Evolutionary conservation across 2,329 filamentous ascomycete species (phyloP).

Genomic region (Aureobasidium mangrovei): DNA sequence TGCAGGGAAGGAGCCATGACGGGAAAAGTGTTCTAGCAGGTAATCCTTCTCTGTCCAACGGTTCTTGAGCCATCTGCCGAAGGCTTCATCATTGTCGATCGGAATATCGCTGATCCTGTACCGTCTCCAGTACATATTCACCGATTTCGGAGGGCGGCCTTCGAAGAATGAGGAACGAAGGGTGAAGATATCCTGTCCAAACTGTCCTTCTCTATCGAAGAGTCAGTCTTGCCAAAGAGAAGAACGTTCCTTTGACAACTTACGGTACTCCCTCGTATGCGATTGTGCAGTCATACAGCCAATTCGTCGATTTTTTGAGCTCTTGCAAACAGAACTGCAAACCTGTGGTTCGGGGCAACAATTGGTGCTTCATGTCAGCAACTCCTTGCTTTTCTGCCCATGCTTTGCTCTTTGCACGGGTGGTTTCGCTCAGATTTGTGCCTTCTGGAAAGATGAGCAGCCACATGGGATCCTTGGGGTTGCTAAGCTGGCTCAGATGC

Average conservation of each 20-base stretch:
- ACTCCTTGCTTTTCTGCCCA: conserved; percentile 69
- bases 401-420: conserved; percentile 55
- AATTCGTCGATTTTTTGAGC: conserved; percentile 62
- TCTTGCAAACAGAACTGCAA: conserved; percentile 68
- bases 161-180: conserved; percentile 75
- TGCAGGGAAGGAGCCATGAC: conserved; percentile 69
- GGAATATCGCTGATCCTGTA: conserved; percentile 76
- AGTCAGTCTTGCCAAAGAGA: conserved; percentile 13
- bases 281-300: conserved; percentile 82
- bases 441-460: conserved; percentile 77
- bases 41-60: conserved; percentile 85
- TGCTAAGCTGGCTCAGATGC: conserved; percentile 60
- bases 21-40: conserved; percentile 65
- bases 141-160: conserved; percentile 76
- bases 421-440: conserved; percentile 69
- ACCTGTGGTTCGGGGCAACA: conserved; percentile 71
- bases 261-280: conserved; percentile 88
- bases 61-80: conserved; percentile 69
- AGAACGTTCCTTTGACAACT: conserved; percentile 34
- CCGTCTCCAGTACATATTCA: conserved; percentile 89
- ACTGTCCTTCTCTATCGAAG: conserved; percentile 42
- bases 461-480: conserved; percentile 72
- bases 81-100: conserved; percentile 57
- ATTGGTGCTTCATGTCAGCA: conserved; percentile 56
- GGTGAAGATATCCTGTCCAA: conserved; percentile 77